Percentiles rank a stretch among this genome's conserved stretches.
These are phyloP conservation scores for Candida rishiriensis DNA, from an alignment of 805 yeast species.

Conservation along the genomic window DNA sequence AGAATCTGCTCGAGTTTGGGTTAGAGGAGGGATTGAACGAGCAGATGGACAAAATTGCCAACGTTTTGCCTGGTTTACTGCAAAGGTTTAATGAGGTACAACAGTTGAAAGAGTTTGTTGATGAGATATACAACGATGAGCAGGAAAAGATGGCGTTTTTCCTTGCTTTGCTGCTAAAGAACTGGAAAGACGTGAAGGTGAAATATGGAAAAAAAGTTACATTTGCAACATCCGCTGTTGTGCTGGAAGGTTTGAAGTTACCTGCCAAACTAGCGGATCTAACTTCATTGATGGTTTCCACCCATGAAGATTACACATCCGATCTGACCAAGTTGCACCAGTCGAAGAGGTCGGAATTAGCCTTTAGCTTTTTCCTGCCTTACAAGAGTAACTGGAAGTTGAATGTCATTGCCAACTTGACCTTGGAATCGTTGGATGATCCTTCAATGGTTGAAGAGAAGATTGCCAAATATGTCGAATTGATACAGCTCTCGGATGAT, in stretches of 20 bases:
- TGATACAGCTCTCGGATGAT: slow-evolving; percentile 30
- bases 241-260: slow-evolving; percentile 67
- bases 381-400: slow-evolving; percentile 50
- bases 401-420: slow-evolving; percentile 24
- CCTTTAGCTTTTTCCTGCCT: slow-evolving; percentile 47
- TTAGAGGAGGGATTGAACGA: slow-evolving; percentile 15
- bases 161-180: slow-evolving; percentile 45
- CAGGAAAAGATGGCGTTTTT: slow-evolving; percentile 33
- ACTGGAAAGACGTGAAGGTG: slow-evolving; percentile 40
- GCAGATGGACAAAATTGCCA: slow-evolving; percentile 10
- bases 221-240: slow-evolving; percentile 44
- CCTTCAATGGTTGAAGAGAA: slow-evolving; percentile 9
- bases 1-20: slow-evolving; percentile 12
- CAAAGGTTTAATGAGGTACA: slow-evolving; percentile 8
- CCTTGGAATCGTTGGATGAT: slow-evolving; percentile 13
- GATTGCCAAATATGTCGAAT: slow-evolving; percentile 28
- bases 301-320: slow-evolving; percentile 22
- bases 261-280: slow-evolving; percentile 52
- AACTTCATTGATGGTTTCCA: slow-evolving; percentile 41
- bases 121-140: slow-evolving; percentile 17
- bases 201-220: slow-evolving; percentile 20
- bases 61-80: slow-evolving; percentile 14
- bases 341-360: slow-evolving; percentile 52
- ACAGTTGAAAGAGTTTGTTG: slow-evolving; percentile 10
- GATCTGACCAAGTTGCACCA: slow-evolving; percentile 26